Conservation (phyloP, 768 basidiomycete genomes). For the Russula olivacea region DNA sequence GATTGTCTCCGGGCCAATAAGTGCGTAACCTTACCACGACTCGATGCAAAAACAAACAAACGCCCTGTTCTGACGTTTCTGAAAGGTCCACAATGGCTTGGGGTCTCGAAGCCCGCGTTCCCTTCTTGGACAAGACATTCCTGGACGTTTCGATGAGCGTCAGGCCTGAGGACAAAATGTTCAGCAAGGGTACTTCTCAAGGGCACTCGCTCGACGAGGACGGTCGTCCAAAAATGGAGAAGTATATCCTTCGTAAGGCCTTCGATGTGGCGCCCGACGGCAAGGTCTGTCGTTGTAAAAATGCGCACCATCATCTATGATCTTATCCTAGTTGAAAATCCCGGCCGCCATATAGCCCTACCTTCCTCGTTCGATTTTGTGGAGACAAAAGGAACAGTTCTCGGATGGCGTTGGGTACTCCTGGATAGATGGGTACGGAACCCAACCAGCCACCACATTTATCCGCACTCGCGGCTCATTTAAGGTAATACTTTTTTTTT, state of each 20-base stretch:
- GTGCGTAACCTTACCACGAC: slow-evolving; percentile 36
- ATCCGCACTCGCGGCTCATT: slow-evolving; percentile 1
- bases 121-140: slow-evolving; percentile 97
- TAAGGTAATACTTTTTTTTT: not conserved
- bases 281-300: slow-evolving; percentile 40
- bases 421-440: slow-evolving; percentile 86
- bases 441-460: not conserved
- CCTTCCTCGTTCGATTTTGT: slow-evolving; percentile 88
- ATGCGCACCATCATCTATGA: not conserved
- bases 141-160: slow-evolving; percentile 90
- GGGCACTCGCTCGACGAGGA: slow-evolving; percentile 60
- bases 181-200: slow-evolving; percentile 72
- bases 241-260: slow-evolving; percentile 96
- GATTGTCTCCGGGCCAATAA: slow-evolving; percentile 99
- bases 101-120: slow-evolving; percentile 97
- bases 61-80: slow-evolving; percentile 10
- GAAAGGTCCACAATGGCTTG: slow-evolving; percentile 93
- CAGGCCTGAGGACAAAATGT: slow-evolving; percentile 83
- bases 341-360: slow-evolving; percentile 49
- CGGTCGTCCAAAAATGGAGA: slow-evolving; percentile 91
- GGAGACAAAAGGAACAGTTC: slow-evolving; percentile 99
- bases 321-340: slow-evolving; percentile 1
- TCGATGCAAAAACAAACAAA: too few species aligned
- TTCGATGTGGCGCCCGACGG: slow-evolving; percentile 83
- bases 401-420: slow-evolving; percentile 98